Base-by-base conservation (phyloP, 345 rosid species). In the Cardiospermum halicacabum region DNA sequence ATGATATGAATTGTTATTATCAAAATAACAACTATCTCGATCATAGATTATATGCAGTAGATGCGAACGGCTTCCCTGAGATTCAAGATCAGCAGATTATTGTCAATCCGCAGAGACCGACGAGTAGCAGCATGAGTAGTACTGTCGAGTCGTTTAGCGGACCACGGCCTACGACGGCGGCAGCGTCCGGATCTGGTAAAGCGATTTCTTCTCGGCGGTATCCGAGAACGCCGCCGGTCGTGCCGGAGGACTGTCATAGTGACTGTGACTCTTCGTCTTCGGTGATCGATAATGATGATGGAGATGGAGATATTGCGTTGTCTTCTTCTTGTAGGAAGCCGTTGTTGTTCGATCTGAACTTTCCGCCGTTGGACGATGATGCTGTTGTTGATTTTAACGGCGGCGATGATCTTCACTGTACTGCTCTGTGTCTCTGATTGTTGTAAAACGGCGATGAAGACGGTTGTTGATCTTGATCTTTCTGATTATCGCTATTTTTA, bases 231-330 rank as follows among this genome's bases (percentile, higher is more conserved):
- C 89, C 90, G 19, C 89, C 92, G 56, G 78, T 81, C 12, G 75
- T 67, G 28, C 89, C 88, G 30, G 98, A 89, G 67, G 98, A 86
- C 67, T 93, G 97, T 25, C 96, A 80, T 24, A 93, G 98, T 58
- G 96, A 86, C 34, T 93, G 98, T 40, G 98, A 93, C 77, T 93
- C 98, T 0, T 93, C 98, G 0, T 90, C 98, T 0, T 93, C 97
- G 39, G 98, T 89, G 45, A 70, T 86, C 43, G 91, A 92, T 18
- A 87, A 77, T 27, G 66, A 80, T 15, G 88, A 78, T 15, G 88
- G 72, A 3, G 83, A 78, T 13, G 88, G 75, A 5, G 82, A 76
- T 31, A 77, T 80, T 0, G 81, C 88, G 5, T 75, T 86, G 24
- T 80, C 85, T 11, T 70, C 88, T 0, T 76, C 84, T 18, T 67